Base-by-base conservation (phyloP, 2,329 filamentous ascomycete genomes). In the Nigrograna mackinnonii region DNA sequence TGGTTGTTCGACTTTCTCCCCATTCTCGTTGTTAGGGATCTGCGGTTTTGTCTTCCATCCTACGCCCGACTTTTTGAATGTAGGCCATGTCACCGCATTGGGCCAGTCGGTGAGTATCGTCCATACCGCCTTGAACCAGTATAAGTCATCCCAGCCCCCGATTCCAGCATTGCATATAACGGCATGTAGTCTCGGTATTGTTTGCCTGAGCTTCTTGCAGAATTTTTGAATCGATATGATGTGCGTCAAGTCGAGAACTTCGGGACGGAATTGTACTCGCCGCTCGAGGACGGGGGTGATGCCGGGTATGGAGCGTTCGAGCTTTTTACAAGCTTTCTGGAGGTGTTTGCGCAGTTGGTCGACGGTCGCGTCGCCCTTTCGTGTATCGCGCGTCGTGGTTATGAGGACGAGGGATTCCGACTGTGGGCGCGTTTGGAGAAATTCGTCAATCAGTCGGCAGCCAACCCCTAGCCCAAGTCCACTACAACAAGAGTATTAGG, bases 111-210 rank as follows among this genome's bases (percentile, higher is more conserved):
- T 83, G 34, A 87, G 58, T 5, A 82, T 58, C 7, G 61, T 66
- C 71, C 73, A 81, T 21, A 84, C 66, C 1, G 88, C 82, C 40
- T 60, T 56, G 2, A 74, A 68, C 82, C 84, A 96, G 66, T 89
- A 73, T 44, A 95, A 66, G n/a, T 88, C 89, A 1, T 76, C 80
- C 87, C 90, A 96, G 2, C 89, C 91, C 17, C 91, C 90, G 28
- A 92, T 86, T 0, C 91, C 94, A 13, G 92, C 92, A 68, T 96
- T 96, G 64, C 89, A 85, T 26, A 97, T 77, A 17, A 94, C 76
- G 2, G 80, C 80, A 67, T 97, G 90, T 21, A 99, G 75, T 50
- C 85, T 83, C 2, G 88, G 85, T 30, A 90, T 74, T 16, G 69
- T 70, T 16, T 82, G 71, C 35, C 76, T 62, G 44, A 86, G 62